These are phyloP conservation scores for Pseudogymnoascus sp. DNA, from an alignment of 2,329 filamentous ascomycete species.

Conservation along the genomic window DNA sequence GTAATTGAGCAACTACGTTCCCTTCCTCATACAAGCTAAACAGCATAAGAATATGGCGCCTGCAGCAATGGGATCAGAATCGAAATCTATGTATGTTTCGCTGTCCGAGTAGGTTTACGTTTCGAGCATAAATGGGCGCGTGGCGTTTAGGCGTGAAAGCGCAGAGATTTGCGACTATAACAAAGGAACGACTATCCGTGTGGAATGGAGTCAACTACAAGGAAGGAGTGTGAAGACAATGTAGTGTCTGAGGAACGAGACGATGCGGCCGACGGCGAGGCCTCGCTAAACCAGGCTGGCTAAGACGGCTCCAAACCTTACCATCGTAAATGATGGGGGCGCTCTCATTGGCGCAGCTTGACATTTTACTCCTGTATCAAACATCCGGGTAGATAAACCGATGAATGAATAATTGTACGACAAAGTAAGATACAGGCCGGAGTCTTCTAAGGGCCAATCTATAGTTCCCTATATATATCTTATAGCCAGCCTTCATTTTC, in stretches of 20 bases:
- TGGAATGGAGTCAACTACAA: not conserved
- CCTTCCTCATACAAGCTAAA: not conserved
- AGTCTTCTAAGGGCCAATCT: not conserved
- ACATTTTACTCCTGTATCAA: not conserved
- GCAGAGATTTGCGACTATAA: not conserved
- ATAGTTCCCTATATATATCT: not conserved
- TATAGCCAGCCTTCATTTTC: not conserved
- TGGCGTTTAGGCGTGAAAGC: not conserved
- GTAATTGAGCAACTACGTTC: constrained; percentile 6
- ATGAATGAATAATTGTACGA: not conserved
- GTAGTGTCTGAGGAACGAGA: not conserved
- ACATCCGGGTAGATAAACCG: not conserved
- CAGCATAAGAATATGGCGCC: not conserved
- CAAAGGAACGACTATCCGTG: not conserved
- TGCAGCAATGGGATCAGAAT: not conserved
- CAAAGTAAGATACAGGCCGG: not conserved
- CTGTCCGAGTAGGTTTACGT: not conserved
- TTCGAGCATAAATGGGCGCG: not conserved
- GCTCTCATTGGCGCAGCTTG: constrained; percentile 2
- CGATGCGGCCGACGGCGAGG: constrained; percentile 2
- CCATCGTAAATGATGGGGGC: not conserved
- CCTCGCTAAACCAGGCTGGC: constrained; percentile 5
- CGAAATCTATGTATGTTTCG: not conserved
- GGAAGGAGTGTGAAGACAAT: not conserved
- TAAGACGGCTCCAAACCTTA: constrained; percentile 1